Percentiles rank a stretch among this genome's conserved stretches.
phyloP scores from a whole-genome alignment of 129 eudicot genomes.

The Deinandra increscens region DNA sequence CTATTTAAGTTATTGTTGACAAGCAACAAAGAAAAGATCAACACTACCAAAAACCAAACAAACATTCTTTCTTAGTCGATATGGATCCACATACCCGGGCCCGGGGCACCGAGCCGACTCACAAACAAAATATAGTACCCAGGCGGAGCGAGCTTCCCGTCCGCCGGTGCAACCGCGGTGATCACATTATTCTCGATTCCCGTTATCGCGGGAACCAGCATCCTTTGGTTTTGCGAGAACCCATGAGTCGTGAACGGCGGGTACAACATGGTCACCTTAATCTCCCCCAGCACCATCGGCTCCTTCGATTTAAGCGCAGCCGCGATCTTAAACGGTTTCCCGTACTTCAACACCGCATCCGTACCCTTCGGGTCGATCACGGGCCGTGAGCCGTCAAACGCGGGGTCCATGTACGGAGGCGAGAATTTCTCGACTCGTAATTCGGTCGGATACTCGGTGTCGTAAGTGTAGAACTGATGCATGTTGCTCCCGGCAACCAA shows the following conservation, averaged over 20 bases:
- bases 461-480: conserved; percentile 35
- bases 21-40: not conserved
- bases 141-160: conserved; percentile 41
- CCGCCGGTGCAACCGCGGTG: conserved; percentile 23
- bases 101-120: conserved; percentile 53
- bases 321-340: conserved; percentile 31
- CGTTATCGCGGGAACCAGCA: conserved; percentile 32
- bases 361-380: conserved; percentile 15
- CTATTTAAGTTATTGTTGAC: conserved; percentile 1
- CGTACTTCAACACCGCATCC: conserved; percentile 36
- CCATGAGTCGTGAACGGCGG: conserved; percentile 95
- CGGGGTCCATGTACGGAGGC: conserved; percentile 68
- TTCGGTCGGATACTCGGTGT: conserved; percentile 51
- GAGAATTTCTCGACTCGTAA: conserved; percentile 67
- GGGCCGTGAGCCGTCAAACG: conserved; percentile 27
- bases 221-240: conserved; percentile 60
- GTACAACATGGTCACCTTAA: conserved; percentile 54
- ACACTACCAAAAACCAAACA: not conserved
- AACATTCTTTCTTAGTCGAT: conserved; percentile 13
- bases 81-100: conserved; percentile 66
- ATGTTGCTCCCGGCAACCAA: conserved; percentile 82
- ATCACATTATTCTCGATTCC: conserved; percentile 2
- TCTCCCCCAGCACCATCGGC: conserved; percentile 12
- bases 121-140: conserved; percentile 74
- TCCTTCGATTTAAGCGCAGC: not conserved